These are phyloP conservation scores for Dioszegia crocea DNA, from an alignment of 768 basidiomycete genomes.

Conservation along the genomic window DNA sequence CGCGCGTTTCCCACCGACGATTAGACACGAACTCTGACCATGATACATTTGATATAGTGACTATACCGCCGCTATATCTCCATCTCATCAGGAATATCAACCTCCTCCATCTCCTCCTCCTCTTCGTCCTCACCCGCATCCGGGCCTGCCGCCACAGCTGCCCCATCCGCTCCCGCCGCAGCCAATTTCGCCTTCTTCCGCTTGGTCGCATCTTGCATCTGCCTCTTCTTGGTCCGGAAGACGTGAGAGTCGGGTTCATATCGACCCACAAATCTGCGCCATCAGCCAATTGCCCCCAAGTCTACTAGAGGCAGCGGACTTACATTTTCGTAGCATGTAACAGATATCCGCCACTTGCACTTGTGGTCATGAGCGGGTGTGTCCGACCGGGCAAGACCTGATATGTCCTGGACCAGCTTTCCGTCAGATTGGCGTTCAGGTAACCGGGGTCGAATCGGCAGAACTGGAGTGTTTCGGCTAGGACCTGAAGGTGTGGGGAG, in stretches of 20 bases:
- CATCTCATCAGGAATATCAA: neutral
- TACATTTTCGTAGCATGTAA: slow-evolving; percentile 83
- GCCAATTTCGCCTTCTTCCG: slow-evolving; percentile 29
- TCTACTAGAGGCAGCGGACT: slow-evolving; percentile 60
- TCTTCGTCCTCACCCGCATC: slow-evolving; percentile 43
- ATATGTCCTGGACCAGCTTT: slow-evolving; percentile 82
- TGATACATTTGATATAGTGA: too few relatives aligned
- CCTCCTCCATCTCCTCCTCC: neutral
- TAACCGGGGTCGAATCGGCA: slow-evolving; percentile 65
- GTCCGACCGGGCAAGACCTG: slow-evolving; percentile 95
- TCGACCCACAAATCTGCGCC: neutral
- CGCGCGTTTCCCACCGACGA: too few relatives aligned
- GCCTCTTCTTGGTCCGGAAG: neutral
- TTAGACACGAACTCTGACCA: too few relatives aligned
- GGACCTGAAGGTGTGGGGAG: slow-evolving; percentile 73
- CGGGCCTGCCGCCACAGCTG: slow-evolving; percentile 53
- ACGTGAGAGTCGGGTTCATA: slow-evolving; percentile 5
- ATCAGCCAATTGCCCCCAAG: slow-evolving; percentile 60
- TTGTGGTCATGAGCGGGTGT: slow-evolving; percentile 88
- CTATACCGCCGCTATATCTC: slow-evolving; percentile 1
- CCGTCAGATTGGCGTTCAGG: slow-evolving; percentile 73
- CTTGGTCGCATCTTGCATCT: slow-evolving; percentile 9
- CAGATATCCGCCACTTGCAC: slow-evolving; percentile 82
- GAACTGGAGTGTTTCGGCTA: slow-evolving; percentile 71
- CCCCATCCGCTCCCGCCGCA: slow-evolving; percentile 11